These are phyloP conservation scores for Aquilaria yunnanensis DNA, from an alignment of 345 rosid genomes.

Conservation along the genomic window DNA sequence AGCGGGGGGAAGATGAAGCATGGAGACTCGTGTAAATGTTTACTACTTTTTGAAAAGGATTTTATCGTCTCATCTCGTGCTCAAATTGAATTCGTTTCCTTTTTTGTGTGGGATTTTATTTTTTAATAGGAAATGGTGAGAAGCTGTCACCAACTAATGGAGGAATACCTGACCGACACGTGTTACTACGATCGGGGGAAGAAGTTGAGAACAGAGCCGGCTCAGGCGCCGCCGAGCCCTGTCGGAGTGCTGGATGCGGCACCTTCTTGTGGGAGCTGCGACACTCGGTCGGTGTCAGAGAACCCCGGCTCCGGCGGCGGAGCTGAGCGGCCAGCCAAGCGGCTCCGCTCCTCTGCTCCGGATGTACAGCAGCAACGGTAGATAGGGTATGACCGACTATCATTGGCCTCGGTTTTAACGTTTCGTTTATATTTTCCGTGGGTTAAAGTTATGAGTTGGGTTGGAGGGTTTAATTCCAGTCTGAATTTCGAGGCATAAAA, in stretches of 20 bases:
- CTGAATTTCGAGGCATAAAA: conserved; percentile 16
- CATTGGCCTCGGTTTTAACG: not conserved
- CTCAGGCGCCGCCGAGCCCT: conserved; percentile 41
- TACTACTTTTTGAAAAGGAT: not conserved
- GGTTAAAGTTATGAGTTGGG: conserved; percentile 16
- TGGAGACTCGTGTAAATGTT: conserved; percentile 33
- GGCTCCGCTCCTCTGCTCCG: conserved; percentile 28
- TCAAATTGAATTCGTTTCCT: not conserved
- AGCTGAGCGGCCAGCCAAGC: conserved; percentile 30
- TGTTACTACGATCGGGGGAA: conserved; percentile 35
- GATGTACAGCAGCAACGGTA: conserved; percentile 38
- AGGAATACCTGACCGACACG: conserved; percentile 51
- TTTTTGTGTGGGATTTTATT: not conserved
- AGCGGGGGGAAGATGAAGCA: conserved; percentile 16
- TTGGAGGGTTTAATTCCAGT: not conserved
- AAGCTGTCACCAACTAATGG: conserved; percentile 81
- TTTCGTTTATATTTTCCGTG: conserved; percentile 1
- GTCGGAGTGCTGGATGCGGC: conserved; percentile 64
- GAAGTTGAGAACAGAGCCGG: conserved; percentile 20
- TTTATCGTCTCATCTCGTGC: not conserved
- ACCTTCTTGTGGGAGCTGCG: conserved; percentile 43
- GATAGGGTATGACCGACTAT: conserved; percentile 14
- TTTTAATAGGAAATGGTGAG: conserved; percentile 48
- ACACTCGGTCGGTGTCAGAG: conserved; percentile 25
- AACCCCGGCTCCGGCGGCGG: conserved; percentile 27